A percentile compares a stretch with the other conserved stretches of the same genome.
phyloP scores from a whole-genome alignment of 257 asterid genomes.

The Primulina tabacum region DNA sequence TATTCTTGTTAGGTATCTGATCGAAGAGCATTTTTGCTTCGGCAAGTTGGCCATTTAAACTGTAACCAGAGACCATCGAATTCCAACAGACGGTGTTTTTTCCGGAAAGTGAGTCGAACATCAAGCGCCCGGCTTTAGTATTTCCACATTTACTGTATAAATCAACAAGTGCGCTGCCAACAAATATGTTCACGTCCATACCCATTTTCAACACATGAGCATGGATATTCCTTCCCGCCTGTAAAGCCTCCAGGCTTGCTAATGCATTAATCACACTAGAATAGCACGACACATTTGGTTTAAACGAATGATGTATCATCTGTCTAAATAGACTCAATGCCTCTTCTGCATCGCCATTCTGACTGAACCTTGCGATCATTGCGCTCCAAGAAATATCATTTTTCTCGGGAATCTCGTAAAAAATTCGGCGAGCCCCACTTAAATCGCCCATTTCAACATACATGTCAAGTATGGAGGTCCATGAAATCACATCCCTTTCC shows the following conservation, averaged over 20 bases:
- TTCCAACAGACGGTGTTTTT: slow-evolving; percentile 79
- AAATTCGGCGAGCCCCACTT: slow-evolving; percentile 55
- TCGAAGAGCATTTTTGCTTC: slow-evolving; percentile 58
- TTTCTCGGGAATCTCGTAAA: slow-evolving; percentile 68
- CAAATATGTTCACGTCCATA: slow-evolving; percentile 39
- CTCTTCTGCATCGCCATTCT: slow-evolving; percentile 64
- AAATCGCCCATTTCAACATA: slow-evolving; percentile 51
- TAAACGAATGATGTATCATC: slow-evolving; percentile 44
- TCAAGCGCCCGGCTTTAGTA: slow-evolving; percentile 45
- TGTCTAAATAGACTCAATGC: slow-evolving; percentile 48
- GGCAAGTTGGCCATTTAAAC: slow-evolving; percentile 51
- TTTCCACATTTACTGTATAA: slow-evolving; percentile 67
- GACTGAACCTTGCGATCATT: slow-evolving; percentile 70
- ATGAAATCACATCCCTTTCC: slow-evolving; percentile 65
- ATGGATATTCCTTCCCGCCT: slow-evolving; percentile 60
- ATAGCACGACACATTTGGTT: slow-evolving; percentile 64
- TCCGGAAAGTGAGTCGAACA: slow-evolving; percentile 41
- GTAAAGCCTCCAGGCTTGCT: slow-evolving; percentile 48
- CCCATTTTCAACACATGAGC: slow-evolving; percentile 55
- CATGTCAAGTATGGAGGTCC: slow-evolving; percentile 72
- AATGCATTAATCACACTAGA: slow-evolving; percentile 63
- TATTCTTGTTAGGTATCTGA: slow-evolving; percentile 49
- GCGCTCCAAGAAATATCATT: slow-evolving; percentile 81
- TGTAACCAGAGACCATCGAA: slow-evolving; percentile 64
- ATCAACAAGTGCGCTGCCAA: slow-evolving; percentile 62